A percentile compares a stretch with the other conserved stretches of the same genome.
phyloP scores from a whole-genome alignment of 208 protist genomes.

The Trichomonas gallinae region DNA sequence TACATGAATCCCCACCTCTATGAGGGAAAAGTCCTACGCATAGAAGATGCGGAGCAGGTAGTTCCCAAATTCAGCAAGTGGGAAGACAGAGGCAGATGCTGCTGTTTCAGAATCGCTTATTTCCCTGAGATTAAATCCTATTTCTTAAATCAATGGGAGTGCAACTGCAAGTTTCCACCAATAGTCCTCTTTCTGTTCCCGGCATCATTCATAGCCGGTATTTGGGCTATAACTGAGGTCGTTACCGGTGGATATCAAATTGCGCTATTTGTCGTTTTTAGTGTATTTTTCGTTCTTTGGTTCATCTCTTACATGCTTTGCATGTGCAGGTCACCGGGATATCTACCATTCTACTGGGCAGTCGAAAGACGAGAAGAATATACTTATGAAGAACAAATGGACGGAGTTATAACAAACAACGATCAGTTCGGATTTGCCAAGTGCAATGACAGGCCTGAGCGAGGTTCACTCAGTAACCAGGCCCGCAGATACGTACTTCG shows the following conservation, averaged over 20 bases:
- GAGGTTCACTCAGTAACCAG: background rate
- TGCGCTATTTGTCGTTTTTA: background rate
- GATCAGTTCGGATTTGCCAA: background rate
- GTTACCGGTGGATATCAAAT: background rate
- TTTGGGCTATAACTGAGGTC: background rate
- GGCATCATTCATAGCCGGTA: background rate
- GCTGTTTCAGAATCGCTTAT: background rate
- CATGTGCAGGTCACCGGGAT: background rate
- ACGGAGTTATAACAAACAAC: background rate
- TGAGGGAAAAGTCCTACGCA: background rate
- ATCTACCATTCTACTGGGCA: slow-evolving; percentile 15
- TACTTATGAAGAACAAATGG: background rate
- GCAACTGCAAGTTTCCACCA: background rate
- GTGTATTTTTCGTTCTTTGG: background rate
- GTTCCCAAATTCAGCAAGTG: background rate
- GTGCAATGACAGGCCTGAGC: background rate
- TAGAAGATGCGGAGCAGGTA: background rate
- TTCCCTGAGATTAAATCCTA: background rate
- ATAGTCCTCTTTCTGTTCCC: background rate
- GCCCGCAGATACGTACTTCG: background rate
- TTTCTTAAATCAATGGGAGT: slow-evolving; percentile 9
- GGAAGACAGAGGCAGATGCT: background rate
- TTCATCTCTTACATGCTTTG: background rate
- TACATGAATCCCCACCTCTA: background rate
- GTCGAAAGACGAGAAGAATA: background rate